Conservation (phyloP, 306 rosid genomes). For the Gynostemma pentaphyllum region DNA sequence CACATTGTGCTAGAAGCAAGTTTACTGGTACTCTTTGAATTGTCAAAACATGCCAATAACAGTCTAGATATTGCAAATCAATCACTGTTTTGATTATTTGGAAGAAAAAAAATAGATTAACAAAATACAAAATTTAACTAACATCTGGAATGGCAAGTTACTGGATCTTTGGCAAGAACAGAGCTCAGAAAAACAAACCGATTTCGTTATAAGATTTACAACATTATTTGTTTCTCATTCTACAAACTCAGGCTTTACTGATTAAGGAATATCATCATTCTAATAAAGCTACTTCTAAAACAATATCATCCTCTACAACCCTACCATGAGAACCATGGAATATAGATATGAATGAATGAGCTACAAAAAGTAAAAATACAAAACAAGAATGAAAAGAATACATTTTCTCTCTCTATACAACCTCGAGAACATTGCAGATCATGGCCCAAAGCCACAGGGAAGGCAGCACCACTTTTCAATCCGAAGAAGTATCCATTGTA, state of each 20-base stretch:
- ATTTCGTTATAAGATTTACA: background rate
- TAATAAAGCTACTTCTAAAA: background rate
- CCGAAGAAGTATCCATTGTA: slow-evolving; percentile 51
- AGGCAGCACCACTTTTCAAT: slow-evolving; percentile 52
- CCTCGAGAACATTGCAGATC: background rate
- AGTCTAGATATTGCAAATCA: no score
- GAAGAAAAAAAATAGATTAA: no score
- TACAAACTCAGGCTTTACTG: no score
- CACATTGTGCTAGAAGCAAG: no score
- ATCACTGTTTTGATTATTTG: no score
- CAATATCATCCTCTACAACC: background rate
- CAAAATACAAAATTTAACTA: no score
- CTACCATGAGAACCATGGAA: slow-evolving; percentile 2
- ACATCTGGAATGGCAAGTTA: no score
- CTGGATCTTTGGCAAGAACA: no score
- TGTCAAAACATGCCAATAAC: no score
- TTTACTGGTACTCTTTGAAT: no score
- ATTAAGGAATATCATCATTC: no score
- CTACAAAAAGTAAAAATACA: slow-evolving; percentile 9
- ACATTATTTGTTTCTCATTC: background rate
- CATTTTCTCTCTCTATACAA: background rate
- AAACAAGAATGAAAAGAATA: background rate
- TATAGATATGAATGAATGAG: slow-evolving; percentile 42
- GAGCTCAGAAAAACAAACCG: background rate
- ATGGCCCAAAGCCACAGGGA: slow-evolving; percentile 36